phyloP scores from a whole-genome alignment of 352 stramenopile species.

The Globisporangium spinosum region DNA sequence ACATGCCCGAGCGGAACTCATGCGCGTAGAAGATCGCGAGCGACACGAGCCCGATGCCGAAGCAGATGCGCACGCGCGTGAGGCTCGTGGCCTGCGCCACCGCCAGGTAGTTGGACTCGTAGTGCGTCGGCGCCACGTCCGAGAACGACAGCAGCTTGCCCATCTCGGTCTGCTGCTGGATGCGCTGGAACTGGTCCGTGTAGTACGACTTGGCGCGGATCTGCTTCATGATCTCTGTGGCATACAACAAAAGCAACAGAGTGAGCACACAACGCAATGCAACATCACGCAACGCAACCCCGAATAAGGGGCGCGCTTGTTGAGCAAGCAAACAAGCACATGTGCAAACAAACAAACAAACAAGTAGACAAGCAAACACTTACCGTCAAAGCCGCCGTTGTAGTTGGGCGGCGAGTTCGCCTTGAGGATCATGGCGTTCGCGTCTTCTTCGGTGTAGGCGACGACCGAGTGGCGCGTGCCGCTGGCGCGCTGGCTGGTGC shows the following conservation, averaged over 20 bases:
- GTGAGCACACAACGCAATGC: not conserved
- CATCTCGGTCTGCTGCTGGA: conserved; percentile 79
- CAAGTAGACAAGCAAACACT: not conserved
- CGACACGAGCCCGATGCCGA: conserved; percentile 49
- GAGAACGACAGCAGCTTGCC: conserved; percentile 57
- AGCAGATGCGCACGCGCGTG: conserved; percentile 55
- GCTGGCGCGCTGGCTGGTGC: conserved; percentile 25
- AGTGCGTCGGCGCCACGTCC: conserved; percentile 47
- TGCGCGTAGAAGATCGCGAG: conserved; percentile 55
- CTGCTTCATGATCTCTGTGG: conserved; percentile 69
- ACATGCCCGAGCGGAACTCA: conserved; percentile 44
- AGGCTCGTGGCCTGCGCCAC: conserved; percentile 50
- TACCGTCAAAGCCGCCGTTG: conserved; percentile 51
- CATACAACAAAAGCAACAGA: not conserved
- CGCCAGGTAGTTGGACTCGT: conserved; percentile 61
- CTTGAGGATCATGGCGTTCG: conserved; percentile 60
- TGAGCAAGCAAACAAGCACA: not conserved
- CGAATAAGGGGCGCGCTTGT: not conserved
- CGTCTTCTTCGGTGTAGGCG: conserved; percentile 52
- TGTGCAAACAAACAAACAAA: no score
- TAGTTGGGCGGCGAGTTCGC: conserved; percentile 70
- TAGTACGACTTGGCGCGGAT: conserved; percentile 80
- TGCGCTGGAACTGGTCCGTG: conserved; percentile 72
- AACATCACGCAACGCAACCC: not conserved
- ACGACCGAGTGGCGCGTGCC: conserved; percentile 12